Evolutionary conservation across 495 filamentous ascomycete genomes (phyloP).

Genomic region (Penicillium fimorum): DNA sequence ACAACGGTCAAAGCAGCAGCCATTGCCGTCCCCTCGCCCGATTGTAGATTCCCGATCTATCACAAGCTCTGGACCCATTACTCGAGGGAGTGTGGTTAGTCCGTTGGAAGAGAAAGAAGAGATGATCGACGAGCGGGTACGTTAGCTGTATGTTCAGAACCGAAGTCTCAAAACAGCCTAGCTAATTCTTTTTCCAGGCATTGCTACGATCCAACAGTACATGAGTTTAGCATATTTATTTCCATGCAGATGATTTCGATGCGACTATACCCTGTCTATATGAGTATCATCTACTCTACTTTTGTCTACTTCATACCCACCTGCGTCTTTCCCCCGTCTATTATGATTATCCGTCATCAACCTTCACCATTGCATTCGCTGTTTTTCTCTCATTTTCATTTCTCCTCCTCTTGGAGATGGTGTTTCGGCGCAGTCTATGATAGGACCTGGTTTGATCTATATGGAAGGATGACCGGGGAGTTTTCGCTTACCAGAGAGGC

Average conservation of each 20-base stretch:
- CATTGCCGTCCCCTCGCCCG: conserved; percentile 40
- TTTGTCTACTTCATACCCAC: conserved; percentile 25
- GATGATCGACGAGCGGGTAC: conserved; percentile 72
- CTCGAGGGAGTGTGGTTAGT: conserved; percentile 55
- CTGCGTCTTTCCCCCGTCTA: conserved; percentile 7
- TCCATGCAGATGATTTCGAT: conserved; percentile 25
- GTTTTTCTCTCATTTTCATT: conserved; percentile 9
- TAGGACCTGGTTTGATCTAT: conserved; percentile 21
- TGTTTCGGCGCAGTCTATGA: conserved; percentile 28
- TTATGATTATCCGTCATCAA: conserved; percentile 8
- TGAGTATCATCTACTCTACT: conserved; percentile 20
- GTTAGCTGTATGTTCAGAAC: conserved; percentile 34
- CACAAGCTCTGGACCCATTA: conserved; percentile 60
- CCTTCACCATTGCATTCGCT: conserved; percentile 27
- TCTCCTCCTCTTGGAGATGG: conserved; percentile 12
- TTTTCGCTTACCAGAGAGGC: conserved; percentile 24
- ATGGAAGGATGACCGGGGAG: conserved; percentile 29
- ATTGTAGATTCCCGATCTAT: conserved; percentile 55
- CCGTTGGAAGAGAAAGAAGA: conserved; percentile 60
- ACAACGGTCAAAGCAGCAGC: conserved; percentile 19
- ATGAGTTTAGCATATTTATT: conserved; percentile 26
- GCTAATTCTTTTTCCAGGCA: conserved; percentile 26
- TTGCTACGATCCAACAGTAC: conserved; percentile 45
- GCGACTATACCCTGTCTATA: conserved; percentile 37
- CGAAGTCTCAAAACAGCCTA: conserved; percentile 15